phyloP scores from a whole-genome alignment of 1,284 basidiomycete species.

The Trichosporon asahii region DNA sequence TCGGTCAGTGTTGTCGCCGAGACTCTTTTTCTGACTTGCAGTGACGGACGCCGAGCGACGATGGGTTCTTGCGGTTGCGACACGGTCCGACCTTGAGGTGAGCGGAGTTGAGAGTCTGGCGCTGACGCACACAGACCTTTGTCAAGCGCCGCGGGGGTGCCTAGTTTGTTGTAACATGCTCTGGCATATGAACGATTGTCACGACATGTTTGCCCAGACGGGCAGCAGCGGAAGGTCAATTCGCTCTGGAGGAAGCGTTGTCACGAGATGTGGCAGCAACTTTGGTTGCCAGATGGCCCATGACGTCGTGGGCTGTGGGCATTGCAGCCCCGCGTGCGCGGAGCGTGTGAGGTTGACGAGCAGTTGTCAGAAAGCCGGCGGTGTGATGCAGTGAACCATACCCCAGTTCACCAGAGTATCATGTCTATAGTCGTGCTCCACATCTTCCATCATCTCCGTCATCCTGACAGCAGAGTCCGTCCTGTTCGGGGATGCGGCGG shows the following conservation, averaged over 20 bases:
- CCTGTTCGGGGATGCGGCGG: neutral
- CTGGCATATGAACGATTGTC: neutral
- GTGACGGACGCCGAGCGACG: slow-evolving; percentile 78
- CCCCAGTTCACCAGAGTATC: too few species aligned
- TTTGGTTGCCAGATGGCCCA: too few species aligned
- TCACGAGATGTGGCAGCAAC: too few species aligned
- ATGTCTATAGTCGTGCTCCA: neutral
- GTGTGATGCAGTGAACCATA: too few species aligned
- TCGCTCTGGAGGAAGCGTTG: too few species aligned
- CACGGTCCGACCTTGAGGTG: slow-evolving; percentile 70
- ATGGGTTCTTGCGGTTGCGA: slow-evolving; percentile 81
- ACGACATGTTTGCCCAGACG: neutral
- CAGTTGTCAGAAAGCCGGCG: too few species aligned
- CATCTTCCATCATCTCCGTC: neutral
- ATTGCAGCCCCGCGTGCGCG: too few species aligned
- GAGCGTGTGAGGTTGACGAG: too few species aligned
- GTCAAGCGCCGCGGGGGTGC: slow-evolving; percentile 33
- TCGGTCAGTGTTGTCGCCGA: slow-evolving; percentile 57
- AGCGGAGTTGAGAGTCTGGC: slow-evolving; percentile 18
- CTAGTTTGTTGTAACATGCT: neutral
- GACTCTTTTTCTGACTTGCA: slow-evolving; percentile 40
- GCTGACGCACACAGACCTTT: slow-evolving; percentile 35
- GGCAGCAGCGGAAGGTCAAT: too few species aligned
- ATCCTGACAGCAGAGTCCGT: neutral
- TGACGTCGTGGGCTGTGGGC: too few species aligned